A percentile compares a stretch with the other conserved stretches of the same genome.
Conservation (phyloP, 495 filamentous ascomycete species). For the Hyaloscypha variabilis region DNA sequence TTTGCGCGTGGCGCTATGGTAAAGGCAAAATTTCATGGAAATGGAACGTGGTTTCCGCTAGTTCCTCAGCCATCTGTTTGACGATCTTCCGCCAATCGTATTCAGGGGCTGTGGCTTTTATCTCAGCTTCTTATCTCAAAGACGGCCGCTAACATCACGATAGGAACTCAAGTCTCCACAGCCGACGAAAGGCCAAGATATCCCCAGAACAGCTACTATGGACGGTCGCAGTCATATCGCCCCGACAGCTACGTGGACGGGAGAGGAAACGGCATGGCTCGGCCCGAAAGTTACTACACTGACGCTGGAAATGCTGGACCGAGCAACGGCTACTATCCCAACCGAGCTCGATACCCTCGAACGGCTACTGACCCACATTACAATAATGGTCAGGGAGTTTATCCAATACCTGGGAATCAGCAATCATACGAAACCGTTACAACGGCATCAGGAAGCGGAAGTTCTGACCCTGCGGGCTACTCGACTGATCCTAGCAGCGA, state of each 20-base stretch:
- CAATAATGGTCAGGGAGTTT: conserved; percentile 44
- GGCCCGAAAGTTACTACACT: conserved; percentile 50
- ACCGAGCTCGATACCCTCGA: conserved; percentile 49
- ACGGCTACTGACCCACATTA: conserved; percentile 47
- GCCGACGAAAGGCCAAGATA: conserved; percentile 47
- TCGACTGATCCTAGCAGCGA: conserved; percentile 88
- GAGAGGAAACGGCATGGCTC: conserved; percentile 39
- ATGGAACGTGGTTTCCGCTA: conserved; percentile 3
- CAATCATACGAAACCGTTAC: conserved; percentile 73
- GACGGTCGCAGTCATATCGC: conserved; percentile 48
- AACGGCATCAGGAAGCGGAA: conserved; percentile 70
- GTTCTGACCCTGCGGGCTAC: conserved; percentile 74
- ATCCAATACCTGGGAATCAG: conserved; percentile 69
- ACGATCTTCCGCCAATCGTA: conserved; percentile 11
- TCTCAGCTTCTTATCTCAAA: conserved; percentile 3
- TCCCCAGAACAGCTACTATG: conserved; percentile 53
- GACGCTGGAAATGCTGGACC: conserved; percentile 43
- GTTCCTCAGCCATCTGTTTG: conserved; percentile 17
- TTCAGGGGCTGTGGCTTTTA: conserved; percentile 3
- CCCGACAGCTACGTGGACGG: conserved; percentile 48
- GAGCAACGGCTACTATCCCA: conserved; percentile 42
- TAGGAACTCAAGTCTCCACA: conserved; percentile 31
- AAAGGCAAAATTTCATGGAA: conserved; percentile 7
- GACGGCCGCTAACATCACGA: conserved; percentile 14
- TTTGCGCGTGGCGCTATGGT: neutral